phyloP scores from a whole-genome alignment of 2,329 filamentous ascomycete genomes.

The Nigrospora sphaerica region DNA sequence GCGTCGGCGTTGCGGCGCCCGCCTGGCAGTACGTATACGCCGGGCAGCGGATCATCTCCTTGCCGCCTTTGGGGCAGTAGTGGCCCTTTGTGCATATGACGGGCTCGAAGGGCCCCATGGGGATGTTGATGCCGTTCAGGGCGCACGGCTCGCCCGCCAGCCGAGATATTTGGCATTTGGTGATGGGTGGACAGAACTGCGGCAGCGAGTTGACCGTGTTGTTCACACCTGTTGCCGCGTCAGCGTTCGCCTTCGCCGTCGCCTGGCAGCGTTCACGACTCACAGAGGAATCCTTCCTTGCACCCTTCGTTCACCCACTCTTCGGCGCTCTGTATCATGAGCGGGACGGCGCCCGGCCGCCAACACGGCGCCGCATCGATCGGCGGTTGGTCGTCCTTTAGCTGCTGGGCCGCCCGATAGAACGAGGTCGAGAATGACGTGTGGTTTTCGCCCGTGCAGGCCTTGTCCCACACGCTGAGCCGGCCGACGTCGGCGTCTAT shows the following conservation, averaged over 20 bases:
- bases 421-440: conserved; percentile 33
- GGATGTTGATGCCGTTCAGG: conserved; percentile 25
- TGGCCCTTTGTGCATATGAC: conserved; percentile 39
- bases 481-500: conserved; percentile 10
- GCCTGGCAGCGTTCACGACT: conserved; percentile 8
- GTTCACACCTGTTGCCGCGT: conserved; percentile 26
- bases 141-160: conserved; percentile 25
- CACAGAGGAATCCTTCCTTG: conserved; percentile 33
- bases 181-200: conserved; percentile 33
- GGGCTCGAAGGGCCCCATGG: conserved; percentile 42
- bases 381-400: conserved; percentile 17
- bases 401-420: conserved; percentile 24
- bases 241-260: not conserved
- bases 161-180: conserved; percentile 27
- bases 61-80: conserved; percentile 39
- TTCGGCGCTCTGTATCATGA: conserved; percentile 29
- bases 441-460: conserved; percentile 33
- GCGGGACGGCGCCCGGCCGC: conserved; percentile 28
- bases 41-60: conserved; percentile 34
- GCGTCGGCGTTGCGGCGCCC: conserved; percentile 38
- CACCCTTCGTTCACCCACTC: conserved; percentile 31
- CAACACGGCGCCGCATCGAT: conserved; percentile 32
- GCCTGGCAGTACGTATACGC: conserved; percentile 43
- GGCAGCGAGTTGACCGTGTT: conserved; percentile 39
- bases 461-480: conserved; percentile 28